Evolutionary conservation across 2,329 filamentous ascomycete species (phyloP).

Genomic region (Metarhizium humberi): DNA sequence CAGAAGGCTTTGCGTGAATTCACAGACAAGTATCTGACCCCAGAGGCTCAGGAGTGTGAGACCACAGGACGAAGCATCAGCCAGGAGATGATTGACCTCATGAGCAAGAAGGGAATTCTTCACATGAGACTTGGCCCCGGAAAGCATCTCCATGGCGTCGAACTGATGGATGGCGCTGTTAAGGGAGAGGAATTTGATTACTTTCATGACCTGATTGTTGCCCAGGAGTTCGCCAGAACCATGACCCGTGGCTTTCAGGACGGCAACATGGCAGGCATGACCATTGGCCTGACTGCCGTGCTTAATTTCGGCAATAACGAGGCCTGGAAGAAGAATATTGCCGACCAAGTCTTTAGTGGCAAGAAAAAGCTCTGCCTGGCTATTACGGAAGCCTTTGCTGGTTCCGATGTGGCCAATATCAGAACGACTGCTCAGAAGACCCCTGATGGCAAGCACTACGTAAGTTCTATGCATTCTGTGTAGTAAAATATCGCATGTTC

Average conservation of each 20-base stretch:
- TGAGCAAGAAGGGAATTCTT: slow-evolving; percentile 64
- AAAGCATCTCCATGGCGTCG: slow-evolving; percentile 66
- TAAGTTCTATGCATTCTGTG: slow-evolving; percentile 26
- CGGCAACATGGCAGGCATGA: slow-evolving; percentile 81
- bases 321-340: slow-evolving; percentile 55
- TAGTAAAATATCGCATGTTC: background rate
- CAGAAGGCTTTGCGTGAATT: slow-evolving; percentile 65
- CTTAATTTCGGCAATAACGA: slow-evolving; percentile 68
- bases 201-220: slow-evolving; percentile 71
- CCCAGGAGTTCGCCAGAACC: slow-evolving; percentile 62
- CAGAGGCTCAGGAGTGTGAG: slow-evolving; percentile 71
- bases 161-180: slow-evolving; percentile 58
- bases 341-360: slow-evolving; percentile 64
- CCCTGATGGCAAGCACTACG: slow-evolving; percentile 62
- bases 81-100: slow-evolving; percentile 65
- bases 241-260: slow-evolving; percentile 77
- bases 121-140: slow-evolving; percentile 80
- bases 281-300: slow-evolving; percentile 70
- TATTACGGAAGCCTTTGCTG: slow-evolving; percentile 83
- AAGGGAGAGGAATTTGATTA: slow-evolving; percentile 79
- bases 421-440: slow-evolving; percentile 72
- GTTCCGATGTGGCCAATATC: slow-evolving; percentile 67
- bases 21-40: slow-evolving; percentile 59
- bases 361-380: slow-evolving; percentile 84
- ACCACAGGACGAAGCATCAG: slow-evolving; percentile 61